Percentiles rank a stretch among this genome's conserved stretches.
Evolutionary conservation across 306 rosid genomes (phyloP).

Genomic region (Ochetophila trinervis): DNA sequence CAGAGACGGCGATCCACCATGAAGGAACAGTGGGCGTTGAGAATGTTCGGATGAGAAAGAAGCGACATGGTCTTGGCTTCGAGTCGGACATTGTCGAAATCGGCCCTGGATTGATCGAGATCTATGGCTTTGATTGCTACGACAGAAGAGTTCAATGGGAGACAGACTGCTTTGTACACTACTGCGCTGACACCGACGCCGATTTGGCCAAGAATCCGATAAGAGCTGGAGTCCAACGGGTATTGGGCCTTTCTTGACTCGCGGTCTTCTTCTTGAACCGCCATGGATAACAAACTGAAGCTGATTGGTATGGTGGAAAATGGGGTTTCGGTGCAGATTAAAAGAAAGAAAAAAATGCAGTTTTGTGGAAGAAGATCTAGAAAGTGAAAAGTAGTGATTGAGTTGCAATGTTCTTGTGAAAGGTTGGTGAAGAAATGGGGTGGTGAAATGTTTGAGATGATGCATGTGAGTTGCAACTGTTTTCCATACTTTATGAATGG

Average conservation of each 20-base stretch:
- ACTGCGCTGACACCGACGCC: slow-evolving; percentile 47
- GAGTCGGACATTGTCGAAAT: slow-evolving; percentile 41
- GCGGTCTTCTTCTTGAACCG: slow-evolving; percentile 14
- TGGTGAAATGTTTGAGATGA: slow-evolving; percentile 6
- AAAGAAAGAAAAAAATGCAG: neutral
- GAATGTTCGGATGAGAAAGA: slow-evolving; percentile 60
- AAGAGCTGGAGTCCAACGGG: slow-evolving; percentile 45
- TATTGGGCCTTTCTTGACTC: slow-evolving; percentile 32
- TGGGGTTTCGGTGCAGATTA: neutral
- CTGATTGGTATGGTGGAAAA: neutral
- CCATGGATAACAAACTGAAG: neutral
- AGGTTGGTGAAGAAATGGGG: slow-evolving; percentile 5
- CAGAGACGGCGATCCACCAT: slow-evolving; percentile 43
- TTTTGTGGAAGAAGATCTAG: neutral
- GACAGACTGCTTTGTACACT: slow-evolving; percentile 62
- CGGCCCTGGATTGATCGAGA: slow-evolving; percentile 40
- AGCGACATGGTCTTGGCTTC: slow-evolving; percentile 47
- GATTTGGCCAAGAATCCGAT: slow-evolving; percentile 40
- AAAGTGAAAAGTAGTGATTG: neutral
- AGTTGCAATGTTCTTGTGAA: slow-evolving; percentile 12
- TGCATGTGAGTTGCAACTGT: slow-evolving; percentile 21
- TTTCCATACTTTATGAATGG: neutral
- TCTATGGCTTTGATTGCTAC: slow-evolving; percentile 72
- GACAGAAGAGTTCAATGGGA: slow-evolving; percentile 36
- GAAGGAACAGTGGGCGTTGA: slow-evolving; percentile 63